Evolutionary conservation across 164 flowering plant species (phyloP).

Genomic region (Vitis rotundifolia): DNA sequence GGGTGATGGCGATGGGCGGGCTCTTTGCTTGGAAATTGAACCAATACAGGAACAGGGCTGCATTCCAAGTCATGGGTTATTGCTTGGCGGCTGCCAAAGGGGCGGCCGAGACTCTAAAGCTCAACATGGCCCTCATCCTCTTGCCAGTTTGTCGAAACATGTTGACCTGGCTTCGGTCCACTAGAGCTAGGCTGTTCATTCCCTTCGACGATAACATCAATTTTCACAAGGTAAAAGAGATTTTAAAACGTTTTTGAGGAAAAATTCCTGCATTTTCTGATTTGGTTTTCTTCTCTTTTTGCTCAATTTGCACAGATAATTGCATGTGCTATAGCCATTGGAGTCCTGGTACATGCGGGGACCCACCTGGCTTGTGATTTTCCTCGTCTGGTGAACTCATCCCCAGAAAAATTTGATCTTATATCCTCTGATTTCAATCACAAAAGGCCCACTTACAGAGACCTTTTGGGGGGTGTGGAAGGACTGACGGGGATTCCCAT

Average conservation of each 20-base stretch:
- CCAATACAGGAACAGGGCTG: conserved; percentile 63
- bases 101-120: conserved; percentile 93
- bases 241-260: not conserved
- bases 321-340: conserved; percentile 63
- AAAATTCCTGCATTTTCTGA: not conserved
- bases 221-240: conserved; percentile 74
- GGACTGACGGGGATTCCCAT: conserved; percentile 77
- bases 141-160: conserved; percentile 88
- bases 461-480: conserved; percentile 52
- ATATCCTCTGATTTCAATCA: conserved; percentile 62
- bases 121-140: conserved; percentile 92
- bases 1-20: conserved; percentile 59
- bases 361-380: conserved; percentile 82
- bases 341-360: conserved; percentile 70
- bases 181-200: conserved; percentile 67
- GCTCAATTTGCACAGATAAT: conserved; percentile 54
- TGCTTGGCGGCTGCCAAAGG: conserved; percentile 89
- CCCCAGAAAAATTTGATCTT: conserved; percentile 51
- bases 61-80: conserved; percentile 87
- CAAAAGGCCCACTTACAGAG: conserved; percentile 53
- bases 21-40: conserved; percentile 80
- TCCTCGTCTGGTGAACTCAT: conserved; percentile 56
- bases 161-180: conserved; percentile 88
- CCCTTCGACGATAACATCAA: conserved; percentile 92
- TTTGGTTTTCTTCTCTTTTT: not conserved